Conservation (phyloP, 441 rosid species). For the Hura crepitans region DNA sequence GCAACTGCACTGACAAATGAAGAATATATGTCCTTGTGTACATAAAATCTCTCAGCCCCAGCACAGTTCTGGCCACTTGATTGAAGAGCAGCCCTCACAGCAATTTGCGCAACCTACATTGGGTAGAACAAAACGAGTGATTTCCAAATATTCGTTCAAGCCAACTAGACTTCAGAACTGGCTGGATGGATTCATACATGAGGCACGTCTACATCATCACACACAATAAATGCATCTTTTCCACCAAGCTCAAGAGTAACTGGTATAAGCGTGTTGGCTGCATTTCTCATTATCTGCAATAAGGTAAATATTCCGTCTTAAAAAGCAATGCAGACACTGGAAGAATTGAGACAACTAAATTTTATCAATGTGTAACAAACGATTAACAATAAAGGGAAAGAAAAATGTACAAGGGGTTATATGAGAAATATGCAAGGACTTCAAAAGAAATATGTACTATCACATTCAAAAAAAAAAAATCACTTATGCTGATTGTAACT, state of each 20-base stretch:
- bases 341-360: background rate
- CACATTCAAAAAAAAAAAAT: constrained; percentile 5
- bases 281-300: constrained; percentile 90
- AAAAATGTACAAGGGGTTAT: background rate
- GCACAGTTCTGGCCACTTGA: constrained; percentile 99
- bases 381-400: background rate
- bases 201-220: constrained; percentile 82
- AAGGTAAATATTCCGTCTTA: constrained; percentile 16
- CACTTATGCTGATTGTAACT: background rate
- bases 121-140: constrained; percentile 8
- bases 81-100: constrained; percentile 87
- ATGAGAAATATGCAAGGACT: too few species aligned
- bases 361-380: background rate
- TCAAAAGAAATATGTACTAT: background rate
- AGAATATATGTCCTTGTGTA: constrained; percentile 69
- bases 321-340: constrained; percentile 1
- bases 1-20: constrained; percentile 73
- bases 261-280: constrained; percentile 70
- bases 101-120: constrained; percentile 89
- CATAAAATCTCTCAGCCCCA: constrained; percentile 97
- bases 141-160: constrained; percentile 13
- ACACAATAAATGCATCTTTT: constrained; percentile 88
- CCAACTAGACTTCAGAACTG: constrained; percentile 12
- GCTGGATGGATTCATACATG: constrained; percentile 46
- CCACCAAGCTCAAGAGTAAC: constrained; percentile 99